Percentiles rank a stretch among this genome's conserved stretches.
Evolutionary conservation across 83 land plant genomes (phyloP).

Genomic region (Diphasiastrum complanatum): DNA sequence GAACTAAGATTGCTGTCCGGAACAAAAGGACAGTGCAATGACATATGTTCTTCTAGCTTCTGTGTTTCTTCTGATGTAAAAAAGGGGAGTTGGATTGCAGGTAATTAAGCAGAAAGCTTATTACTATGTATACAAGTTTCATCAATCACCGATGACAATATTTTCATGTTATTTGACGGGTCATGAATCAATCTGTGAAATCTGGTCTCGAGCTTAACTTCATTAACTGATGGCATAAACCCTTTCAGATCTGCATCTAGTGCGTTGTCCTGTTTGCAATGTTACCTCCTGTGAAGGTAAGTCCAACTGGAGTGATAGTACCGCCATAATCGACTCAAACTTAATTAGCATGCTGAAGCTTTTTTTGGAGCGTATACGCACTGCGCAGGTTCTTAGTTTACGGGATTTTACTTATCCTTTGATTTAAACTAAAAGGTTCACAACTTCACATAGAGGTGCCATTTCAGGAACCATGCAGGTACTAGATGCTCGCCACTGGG

Average conservation of each 20-base stretch:
- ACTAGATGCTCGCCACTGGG: slow-evolving; percentile 61
- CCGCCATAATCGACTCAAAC: too few relatives aligned
- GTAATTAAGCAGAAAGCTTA: slow-evolving; percentile 37
- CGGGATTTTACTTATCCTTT: not conserved
- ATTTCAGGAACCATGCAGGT: slow-evolving; percentile 79
- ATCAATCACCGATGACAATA: too few relatives aligned
- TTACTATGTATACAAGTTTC: too few relatives aligned
- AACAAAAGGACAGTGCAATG: not conserved
- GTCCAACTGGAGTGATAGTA: too few relatives aligned
- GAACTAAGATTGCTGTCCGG: not conserved
- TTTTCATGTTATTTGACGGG: too few relatives aligned
- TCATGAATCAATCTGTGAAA: too few relatives aligned
- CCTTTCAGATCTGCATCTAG: slow-evolving; percentile 80
- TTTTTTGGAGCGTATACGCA: too few relatives aligned
- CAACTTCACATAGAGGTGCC: too few relatives aligned
- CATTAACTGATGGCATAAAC: too few relatives aligned
- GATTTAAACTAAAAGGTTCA: not conserved
- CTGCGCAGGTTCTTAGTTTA: not conserved
- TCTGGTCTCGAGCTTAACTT: too few relatives aligned
- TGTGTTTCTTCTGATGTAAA: not conserved
- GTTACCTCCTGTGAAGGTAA: slow-evolving; percentile 75
- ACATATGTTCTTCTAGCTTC: slow-evolving; percentile 2
- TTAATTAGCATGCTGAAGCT: too few relatives aligned
- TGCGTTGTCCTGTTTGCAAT: slow-evolving; percentile 84
- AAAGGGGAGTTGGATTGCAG: slow-evolving; percentile 71